Evolutionary conservation across 768 basidiomycete genomes (phyloP).

Genomic region (Boletus tomentosulus): DNA sequence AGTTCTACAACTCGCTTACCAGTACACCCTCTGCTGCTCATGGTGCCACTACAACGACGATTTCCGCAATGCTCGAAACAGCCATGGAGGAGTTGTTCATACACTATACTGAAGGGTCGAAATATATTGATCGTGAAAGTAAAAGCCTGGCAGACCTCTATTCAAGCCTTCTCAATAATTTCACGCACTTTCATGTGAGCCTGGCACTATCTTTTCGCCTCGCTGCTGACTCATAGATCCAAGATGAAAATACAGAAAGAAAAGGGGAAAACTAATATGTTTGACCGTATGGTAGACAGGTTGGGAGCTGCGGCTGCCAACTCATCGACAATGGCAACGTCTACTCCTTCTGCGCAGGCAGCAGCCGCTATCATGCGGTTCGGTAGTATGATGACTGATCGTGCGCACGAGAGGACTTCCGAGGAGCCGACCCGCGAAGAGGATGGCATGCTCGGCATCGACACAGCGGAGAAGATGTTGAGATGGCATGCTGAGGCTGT

Average conservation of each 20-base stretch:
- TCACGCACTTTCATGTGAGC: slow-evolving; percentile 85
- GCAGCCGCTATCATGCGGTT: slow-evolving; percentile 88
- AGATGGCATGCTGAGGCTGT: slow-evolving; percentile 98
- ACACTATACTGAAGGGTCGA: slow-evolving; percentile 85
- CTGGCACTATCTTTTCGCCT: neutral
- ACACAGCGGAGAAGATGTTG: slow-evolving; percentile 83
- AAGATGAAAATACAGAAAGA: slow-evolving; percentile 57
- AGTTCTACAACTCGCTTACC: slow-evolving; percentile 54
- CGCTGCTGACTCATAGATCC: slow-evolving; percentile 2
- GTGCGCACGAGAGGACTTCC: slow-evolving; percentile 43
- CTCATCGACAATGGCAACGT: slow-evolving; percentile 52
- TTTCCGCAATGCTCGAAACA: slow-evolving; percentile 85
- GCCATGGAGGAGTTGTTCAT: slow-evolving; percentile 96
- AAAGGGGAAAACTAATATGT: slow-evolving; percentile 65
- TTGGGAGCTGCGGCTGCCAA: slow-evolving; percentile 72
- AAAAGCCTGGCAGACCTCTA: slow-evolving; percentile 80
- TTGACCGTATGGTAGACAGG: slow-evolving; percentile 89
- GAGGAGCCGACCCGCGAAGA: slow-evolving; percentile 77
- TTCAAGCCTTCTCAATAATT: slow-evolving; percentile 61
- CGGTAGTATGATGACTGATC: slow-evolving; percentile 66
- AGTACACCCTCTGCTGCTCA: slow-evolving; percentile 40
- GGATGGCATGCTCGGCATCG: slow-evolving; percentile 75
- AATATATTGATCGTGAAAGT: slow-evolving; percentile 90
- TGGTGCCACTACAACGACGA: slow-evolving; percentile 42
- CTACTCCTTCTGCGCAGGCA: slow-evolving; percentile 75